Percentiles rank a stretch among this genome's conserved stretches.
phyloP scores from a whole-genome alignment of 257 asterid genomes.

The Penstemon eatonii region DNA sequence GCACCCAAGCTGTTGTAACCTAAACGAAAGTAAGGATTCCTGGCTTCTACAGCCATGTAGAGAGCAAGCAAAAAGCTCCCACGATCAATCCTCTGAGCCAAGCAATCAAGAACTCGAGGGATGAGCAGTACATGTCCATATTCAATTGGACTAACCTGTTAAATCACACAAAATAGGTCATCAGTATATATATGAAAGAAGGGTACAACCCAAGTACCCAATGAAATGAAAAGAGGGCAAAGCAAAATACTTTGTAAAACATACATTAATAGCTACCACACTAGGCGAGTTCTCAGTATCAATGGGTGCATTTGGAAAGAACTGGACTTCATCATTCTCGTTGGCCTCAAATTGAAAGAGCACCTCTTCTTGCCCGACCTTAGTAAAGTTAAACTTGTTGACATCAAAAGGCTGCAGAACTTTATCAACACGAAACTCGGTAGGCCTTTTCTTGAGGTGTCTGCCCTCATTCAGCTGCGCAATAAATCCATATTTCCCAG shows the following conservation, averaged over 20 bases:
- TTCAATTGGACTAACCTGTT: slow-evolving; percentile 97
- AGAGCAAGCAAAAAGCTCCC: slow-evolving; percentile 87
- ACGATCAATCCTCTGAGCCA: slow-evolving; percentile 82
- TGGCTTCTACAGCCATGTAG: slow-evolving; percentile 82
- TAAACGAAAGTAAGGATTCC: slow-evolving; percentile 81
- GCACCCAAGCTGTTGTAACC: slow-evolving; percentile 99
- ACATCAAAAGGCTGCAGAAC: slow-evolving; percentile 91
- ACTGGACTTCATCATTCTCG: slow-evolving; percentile 53
- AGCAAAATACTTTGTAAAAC: slow-evolving; percentile 6
- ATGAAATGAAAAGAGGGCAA: too few relatives aligned
- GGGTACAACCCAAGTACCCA: too few relatives aligned
- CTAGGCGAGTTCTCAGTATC: slow-evolving; percentile 63
- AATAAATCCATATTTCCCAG: slow-evolving; percentile 81
- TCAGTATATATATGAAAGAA: background rate
- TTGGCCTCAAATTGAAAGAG: slow-evolving; percentile 82
- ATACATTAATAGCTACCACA: slow-evolving; percentile 91
- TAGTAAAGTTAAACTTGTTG: slow-evolving; percentile 91
- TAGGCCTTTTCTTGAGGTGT: slow-evolving; percentile 98
- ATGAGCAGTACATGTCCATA: slow-evolving; percentile 92
- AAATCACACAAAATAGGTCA: slow-evolving; percentile 23
- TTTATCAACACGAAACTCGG: slow-evolving; percentile 91
- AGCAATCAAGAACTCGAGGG: slow-evolving; percentile 75
- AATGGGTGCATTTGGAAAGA: slow-evolving; percentile 65
- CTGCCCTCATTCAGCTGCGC: slow-evolving; percentile 97
- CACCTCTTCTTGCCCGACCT: slow-evolving; percentile 92